Percentiles rank a stretch among this genome's conserved stretches.
These are phyloP conservation scores for Xylaria flabelliformis DNA, from an alignment of 495 filamentous ascomycete species.

Conservation along the genomic window DNA sequence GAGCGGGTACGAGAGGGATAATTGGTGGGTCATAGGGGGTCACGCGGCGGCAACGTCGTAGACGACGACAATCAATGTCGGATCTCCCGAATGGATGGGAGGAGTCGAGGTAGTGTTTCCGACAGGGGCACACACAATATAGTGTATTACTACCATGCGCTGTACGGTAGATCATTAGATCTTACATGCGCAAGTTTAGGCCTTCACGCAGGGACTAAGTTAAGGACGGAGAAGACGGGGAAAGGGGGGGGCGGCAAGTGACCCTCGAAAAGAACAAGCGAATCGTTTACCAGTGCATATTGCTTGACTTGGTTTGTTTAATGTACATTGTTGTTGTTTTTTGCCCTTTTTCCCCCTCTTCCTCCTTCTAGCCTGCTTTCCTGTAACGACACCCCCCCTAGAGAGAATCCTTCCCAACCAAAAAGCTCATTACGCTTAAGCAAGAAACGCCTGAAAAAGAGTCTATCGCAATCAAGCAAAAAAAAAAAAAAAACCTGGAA, in stretches of 20 bases:
- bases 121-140: conserved; percentile 5
- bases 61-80: background rate
- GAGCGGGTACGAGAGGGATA: conserved; percentile 94
- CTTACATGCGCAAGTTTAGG: conserved; percentile 25
- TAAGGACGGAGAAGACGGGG: conserved; percentile 29
- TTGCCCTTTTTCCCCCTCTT: background rate
- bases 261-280: conserved; percentile 22
- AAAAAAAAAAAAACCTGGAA: conserved; percentile 35
- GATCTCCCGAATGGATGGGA: conserved; percentile 3
- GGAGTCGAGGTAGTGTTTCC: conserved; percentile 2
- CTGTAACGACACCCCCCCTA: conserved; percentile 22
- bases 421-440: conserved; percentile 27
- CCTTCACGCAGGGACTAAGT: conserved; percentile 27
- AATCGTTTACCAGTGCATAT: conserved; percentile 13
- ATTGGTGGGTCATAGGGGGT: conserved; percentile 81
- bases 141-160: background rate
- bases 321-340: conserved; percentile 20
- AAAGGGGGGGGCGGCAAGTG: conserved; percentile 28
- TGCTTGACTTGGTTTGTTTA: conserved; percentile 11
- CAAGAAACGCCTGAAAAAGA: conserved; percentile 45
- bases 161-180: conserved; percentile 22
- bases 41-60: conserved; percentile 14
- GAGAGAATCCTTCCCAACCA: conserved; percentile 4
- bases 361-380: background rate
- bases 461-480: conserved; percentile 42